Conservation (phyloP, 2,329 filamentous ascomycete species). For the Neofusicoccum ribis region DNA sequence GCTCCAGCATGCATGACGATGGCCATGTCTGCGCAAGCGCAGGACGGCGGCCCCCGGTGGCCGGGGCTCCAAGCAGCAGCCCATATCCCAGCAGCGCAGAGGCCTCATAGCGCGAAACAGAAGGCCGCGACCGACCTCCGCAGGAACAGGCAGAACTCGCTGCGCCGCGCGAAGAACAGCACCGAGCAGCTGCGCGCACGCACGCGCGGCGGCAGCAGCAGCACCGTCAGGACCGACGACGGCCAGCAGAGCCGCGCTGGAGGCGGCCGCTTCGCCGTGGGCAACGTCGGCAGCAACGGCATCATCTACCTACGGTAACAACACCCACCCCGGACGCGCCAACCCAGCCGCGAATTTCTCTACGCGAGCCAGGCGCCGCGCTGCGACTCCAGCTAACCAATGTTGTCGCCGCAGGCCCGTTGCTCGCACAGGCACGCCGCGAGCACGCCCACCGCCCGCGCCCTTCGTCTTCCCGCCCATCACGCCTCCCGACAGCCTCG, state of each 20-base stretch:
- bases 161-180: constrained; percentile 38
- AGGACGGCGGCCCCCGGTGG: constrained; percentile 28
- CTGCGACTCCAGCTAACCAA: constrained; percentile 23
- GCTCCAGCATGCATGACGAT: constrained; percentile 25
- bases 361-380: constrained; percentile 2
- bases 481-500: constrained; percentile 39
- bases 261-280: constrained; percentile 46
- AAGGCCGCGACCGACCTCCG: constrained; percentile 23
- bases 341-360: constrained; percentile 4
- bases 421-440: constrained; percentile 37
- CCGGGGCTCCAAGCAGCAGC: constrained; percentile 28
- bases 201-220: constrained; percentile 34
- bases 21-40: constrained; percentile 35
- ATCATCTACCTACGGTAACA: constrained; percentile 49
- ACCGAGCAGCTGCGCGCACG: constrained; percentile 35
- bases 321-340: neutral
- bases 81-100: constrained; percentile 31
- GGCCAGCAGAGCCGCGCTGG: constrained; percentile 23
- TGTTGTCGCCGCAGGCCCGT: constrained; percentile 32
- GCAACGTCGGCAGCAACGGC: constrained; percentile 48
- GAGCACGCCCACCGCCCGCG: constrained; percentile 33
- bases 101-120: constrained; percentile 30
- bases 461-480: constrained; percentile 42
- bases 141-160: constrained; percentile 19
- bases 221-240: constrained; percentile 30